phyloP scores from a whole-genome alignment of 23 red algal genomes.

The Gracilaria gracilis region DNA sequence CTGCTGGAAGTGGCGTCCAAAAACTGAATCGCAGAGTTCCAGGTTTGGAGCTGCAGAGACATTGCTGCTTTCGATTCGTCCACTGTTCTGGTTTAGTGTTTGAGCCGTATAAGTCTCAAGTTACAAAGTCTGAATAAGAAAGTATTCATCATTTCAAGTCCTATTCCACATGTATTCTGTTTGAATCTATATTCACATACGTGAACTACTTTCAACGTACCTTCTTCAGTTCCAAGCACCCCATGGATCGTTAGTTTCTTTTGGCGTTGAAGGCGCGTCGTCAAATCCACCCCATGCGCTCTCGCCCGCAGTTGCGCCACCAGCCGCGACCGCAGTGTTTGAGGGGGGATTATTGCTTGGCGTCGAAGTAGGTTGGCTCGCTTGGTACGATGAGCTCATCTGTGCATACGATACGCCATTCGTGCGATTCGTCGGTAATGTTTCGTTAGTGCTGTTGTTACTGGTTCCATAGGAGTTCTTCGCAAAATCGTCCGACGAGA shows the following conservation, averaged over 20 bases:
- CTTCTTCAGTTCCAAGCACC: constrained; percentile 69
- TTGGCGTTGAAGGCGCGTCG: constrained; percentile 24
- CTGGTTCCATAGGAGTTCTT: constrained; percentile 49
- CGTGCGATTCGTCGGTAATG: constrained; percentile 17
- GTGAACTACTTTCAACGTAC: background rate
- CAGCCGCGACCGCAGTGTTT: constrained; percentile 16
- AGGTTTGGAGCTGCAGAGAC: background rate
- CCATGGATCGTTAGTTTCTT: constrained; percentile 70
- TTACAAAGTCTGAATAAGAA: constrained; percentile 37
- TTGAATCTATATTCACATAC: constrained; percentile 6
- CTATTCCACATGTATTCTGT: background rate
- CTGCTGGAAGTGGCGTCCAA: no score
- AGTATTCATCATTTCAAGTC: constrained; percentile 16
- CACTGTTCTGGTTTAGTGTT: constrained; percentile 19
- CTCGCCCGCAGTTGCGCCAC: background rate
- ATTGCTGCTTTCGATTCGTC: background rate
- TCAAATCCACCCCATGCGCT: constrained; percentile 68
- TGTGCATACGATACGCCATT: constrained; percentile 14
- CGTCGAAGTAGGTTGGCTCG: background rate
- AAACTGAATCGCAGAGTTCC: background rate
- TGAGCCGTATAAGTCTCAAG: constrained; percentile 4
- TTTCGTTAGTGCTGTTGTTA: constrained; percentile 24
- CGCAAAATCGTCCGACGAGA: constrained; percentile 71
- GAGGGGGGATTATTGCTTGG: background rate
- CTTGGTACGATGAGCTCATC: constrained; percentile 21